Evolutionary conservation across 179 eudicot genomes (phyloP), one percentile per base, ranked within the genome.

Genomic region (Spergularia azorica): DNA sequence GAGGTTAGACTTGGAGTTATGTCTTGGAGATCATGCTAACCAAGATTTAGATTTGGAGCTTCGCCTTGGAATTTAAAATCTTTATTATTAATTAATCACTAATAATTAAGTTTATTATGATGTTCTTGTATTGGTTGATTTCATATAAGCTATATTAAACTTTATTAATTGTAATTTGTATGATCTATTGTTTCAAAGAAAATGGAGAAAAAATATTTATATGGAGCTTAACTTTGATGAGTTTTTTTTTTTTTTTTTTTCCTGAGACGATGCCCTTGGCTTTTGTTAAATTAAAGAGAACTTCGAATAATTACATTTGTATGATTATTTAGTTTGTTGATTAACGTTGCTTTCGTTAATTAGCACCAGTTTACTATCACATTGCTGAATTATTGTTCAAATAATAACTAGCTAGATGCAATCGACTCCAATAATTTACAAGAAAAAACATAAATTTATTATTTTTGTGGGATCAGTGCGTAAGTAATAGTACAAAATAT

Each of bases 41-140:
- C 87, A 89, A 81, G 92, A 88, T 71, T 74, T 92, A 77, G 97
- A 93, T 84, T 89, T 93, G 89, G 96, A 93, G 80, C 94, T 93
- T 79, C 86, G 97, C 65, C 92, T 93, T 62, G 92, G 97, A 36
- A 43, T 82, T 73, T 79, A 48, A 72, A 46, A 17, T 50, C 5
- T 54, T 54, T 5, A 55, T 21, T 54, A 46, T 50, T 9, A 46
- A 15, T 50, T 67, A 32, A 16, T 48, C 18, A 11, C 13, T 12
- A 11, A 12, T 12, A 11, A 63, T 63, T 62, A 62, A 21, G 21
- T 9, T 20, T 9, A 61, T 62, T 46, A 39, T 14, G 52, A 20
- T 69, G 58, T 18, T 48, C 26, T 13, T 48, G 18, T 7, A 2
- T 48, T 50, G 46, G 16, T 17, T 12, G 11, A 17, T 38, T 32